These are phyloP conservation scores for Lecanicillium sp. DNA, from an alignment of 2,329 filamentous ascomycete species.

Conservation along the genomic window DNA sequence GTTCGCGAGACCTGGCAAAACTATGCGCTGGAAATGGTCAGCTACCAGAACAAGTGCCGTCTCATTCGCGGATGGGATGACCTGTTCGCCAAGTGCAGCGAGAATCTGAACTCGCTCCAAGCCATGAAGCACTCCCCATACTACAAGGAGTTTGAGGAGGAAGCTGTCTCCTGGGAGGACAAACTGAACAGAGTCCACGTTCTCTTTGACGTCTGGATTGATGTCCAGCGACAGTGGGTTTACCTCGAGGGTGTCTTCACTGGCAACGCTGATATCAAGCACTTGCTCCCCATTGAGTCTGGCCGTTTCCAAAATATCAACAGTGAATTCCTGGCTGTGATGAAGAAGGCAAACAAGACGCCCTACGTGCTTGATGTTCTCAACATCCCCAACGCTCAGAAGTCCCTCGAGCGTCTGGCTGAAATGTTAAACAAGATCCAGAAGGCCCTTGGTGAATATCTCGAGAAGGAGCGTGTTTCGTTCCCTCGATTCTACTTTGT, in stretches of 20 bases:
- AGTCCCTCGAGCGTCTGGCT: conserved; percentile 90
- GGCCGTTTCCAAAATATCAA: conserved; percentile 99
- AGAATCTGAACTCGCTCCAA: conserved; percentile 94
- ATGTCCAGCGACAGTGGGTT: conserved; percentile 99
- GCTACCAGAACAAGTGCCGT: conserved; percentile 96
- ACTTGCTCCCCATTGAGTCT: conserved; percentile 91
- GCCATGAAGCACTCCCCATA: conserved; percentile 99
- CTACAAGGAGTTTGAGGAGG: conserved; percentile 98
- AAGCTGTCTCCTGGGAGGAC: conserved; percentile 94
- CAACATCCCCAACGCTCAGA: conserved; percentile 91
- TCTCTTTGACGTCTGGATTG: conserved; percentile 98
- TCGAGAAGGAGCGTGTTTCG: conserved; percentile 93
- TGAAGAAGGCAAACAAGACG: conserved; percentile 98
- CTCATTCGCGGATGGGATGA: conserved; percentile 98
- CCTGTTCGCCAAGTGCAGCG: conserved; percentile 95
- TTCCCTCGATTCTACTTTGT: conserved; percentile 99
- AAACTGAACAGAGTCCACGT: conserved; percentile 96
- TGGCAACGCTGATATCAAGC: conserved; percentile 97
- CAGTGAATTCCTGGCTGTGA: conserved; percentile 95
- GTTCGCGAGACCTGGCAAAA: conserved; percentile 96
- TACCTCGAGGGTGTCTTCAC: conserved; percentile 99
- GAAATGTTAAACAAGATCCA: conserved; percentile 98
- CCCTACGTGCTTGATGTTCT: conserved; percentile 94
- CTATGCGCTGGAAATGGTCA: conserved; percentile 88
- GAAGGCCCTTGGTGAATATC: conserved; percentile 95